Base-by-base conservation (phyloP, 2,329 filamentous ascomycete genomes). In the Aspergillus pseudoviridinutans region DNA sequence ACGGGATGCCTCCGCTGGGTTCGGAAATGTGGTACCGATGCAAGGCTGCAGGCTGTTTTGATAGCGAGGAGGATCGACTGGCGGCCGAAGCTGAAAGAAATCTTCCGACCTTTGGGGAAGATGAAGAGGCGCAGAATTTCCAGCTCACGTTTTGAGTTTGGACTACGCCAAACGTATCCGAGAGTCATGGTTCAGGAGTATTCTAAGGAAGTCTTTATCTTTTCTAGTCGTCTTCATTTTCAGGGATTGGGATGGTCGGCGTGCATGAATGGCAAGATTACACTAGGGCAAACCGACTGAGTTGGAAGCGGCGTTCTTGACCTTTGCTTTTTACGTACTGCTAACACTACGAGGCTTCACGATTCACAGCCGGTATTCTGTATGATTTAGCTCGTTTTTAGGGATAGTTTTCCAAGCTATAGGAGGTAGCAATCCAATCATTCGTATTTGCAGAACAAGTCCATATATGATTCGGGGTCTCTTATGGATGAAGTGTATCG, bases 11-110 rank as follows among this genome's bases (percentile, higher is more conserved):
- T 12, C 72, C 75, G 6, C 65, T 74, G 41, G 77, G 75, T 12
- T 76, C 73, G 35, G 75, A 77, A 38, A 78, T 77, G 74, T 78
- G 76, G 73, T 68, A 68, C 46, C 68, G 72, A 35, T 74, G 77
- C 64, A 74, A 73, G 59, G 62, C 68, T 42, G 69, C 71, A 12
- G 74, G 74, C 50, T 69, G 71, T 47, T 72, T 78, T 56, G 73
- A 77, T 25, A 64, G 61, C 28, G 65, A 70, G 14, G 61, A 68
- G 20, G 61, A 56, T 54, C 55, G 61, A 25, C 64, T 67, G 14
- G 42, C 53, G 2, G 61, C 63, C 44, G 65, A 67, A 50, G 65
- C 64, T 5, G 67, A 72, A 32, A 69, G 69, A 12, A 57, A 46
- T 24, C 67, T 70, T 32, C 71, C 64, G 1, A 65, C 66, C 1